phyloP scores from a whole-genome alignment of 306 rosid species.

The Herpetospermum pedunculosum region DNA sequence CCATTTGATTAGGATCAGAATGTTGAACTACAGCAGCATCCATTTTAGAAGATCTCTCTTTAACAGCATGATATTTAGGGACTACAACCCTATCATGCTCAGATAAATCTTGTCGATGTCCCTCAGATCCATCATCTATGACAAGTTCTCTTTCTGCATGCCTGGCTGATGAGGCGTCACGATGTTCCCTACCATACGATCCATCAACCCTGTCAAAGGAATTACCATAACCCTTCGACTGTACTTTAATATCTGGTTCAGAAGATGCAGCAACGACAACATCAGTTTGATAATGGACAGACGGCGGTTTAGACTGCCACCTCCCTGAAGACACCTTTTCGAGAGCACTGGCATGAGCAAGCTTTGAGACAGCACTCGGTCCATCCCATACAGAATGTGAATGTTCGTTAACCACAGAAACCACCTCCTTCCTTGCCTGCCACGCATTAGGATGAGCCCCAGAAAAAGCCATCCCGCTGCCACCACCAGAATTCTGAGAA shows the following conservation, averaged over 20 bases:
- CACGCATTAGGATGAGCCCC: slow-evolving; percentile 58
- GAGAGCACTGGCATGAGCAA: slow-evolving; percentile 84
- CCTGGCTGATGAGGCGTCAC: slow-evolving; percentile 43
- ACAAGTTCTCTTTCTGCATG: slow-evolving; percentile 43
- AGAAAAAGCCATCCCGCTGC: slow-evolving; percentile 33
- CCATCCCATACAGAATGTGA: slow-evolving; percentile 50
- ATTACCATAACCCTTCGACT: slow-evolving; percentile 21
- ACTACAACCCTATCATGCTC: slow-evolving; percentile 28
- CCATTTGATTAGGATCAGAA: slow-evolving; percentile 28
- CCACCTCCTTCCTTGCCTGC: slow-evolving; percentile 73
- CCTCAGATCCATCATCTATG: slow-evolving; percentile 33
- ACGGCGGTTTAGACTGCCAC: slow-evolving; percentile 65
- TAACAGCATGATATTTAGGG: slow-evolving; percentile 31
- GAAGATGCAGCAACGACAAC: slow-evolving; percentile 37
- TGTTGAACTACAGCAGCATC: slow-evolving; percentile 29
- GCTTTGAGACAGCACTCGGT: slow-evolving; percentile 61
- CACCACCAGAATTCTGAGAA: slow-evolving; percentile 37
- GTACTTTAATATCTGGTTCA: slow-evolving; percentile 32
- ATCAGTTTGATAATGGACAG: slow-evolving; percentile 44
- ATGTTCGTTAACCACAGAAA: slow-evolving; percentile 29
- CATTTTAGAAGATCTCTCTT: slow-evolving; percentile 22
- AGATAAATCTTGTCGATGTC: slow-evolving; percentile 41
- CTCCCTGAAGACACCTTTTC: slow-evolving; percentile 93
- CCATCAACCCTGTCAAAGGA: slow-evolving; percentile 27
- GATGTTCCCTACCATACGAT: slow-evolving; percentile 30